Base-by-base conservation (phyloP, 2,329 filamentous ascomycete species). In the Pseudohalonectria lignicola region DNA sequence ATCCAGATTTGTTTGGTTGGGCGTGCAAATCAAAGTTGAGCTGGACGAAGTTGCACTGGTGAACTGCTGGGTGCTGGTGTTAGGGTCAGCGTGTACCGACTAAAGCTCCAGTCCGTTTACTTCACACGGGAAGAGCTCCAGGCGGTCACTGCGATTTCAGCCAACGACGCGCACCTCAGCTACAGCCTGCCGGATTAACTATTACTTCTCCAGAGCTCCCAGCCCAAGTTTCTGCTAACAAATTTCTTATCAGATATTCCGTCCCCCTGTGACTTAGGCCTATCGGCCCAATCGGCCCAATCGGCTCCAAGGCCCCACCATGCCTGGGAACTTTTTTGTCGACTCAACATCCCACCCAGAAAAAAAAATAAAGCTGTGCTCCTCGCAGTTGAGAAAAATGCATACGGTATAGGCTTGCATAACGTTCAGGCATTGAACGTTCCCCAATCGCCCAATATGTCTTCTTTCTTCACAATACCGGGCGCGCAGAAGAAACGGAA, bases 381-480 rank as follows among this genome's bases (percentile, higher is more conserved):
- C n/a, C n/a, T n/a, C n/a, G n/a, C n/a, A n/a, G 39, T 36, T 12
- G 25, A 34, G 18, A 26, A 40, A 36, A 35, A 36, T 38, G 36
- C 36, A 33, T 29, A 32, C 20, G 30, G 23, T 18, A 21, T 38
- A 38, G 36, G n/a, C 20, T 16, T 31, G 23, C 23, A 18, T 30
- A 8, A 33, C 16, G 20, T 28, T 31, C 36, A 13, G 20, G 20
- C 36, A 33, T 38, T 38, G 36, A 33, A 38, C 11, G 15, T 11
- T 39, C 43, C 39, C 42, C 50, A 47, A 47, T 43, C 40, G 45
- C 51, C 16, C 49, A 66, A 47, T 48, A 93, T 94, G 88, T 94
- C 90, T 53, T 94, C 88, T 29, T 98, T 96, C 63, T 98, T 98
- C 63, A 94, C 88, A 37, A 68, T 82, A 29, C 87, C 92, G 5